A percentile compares a stretch with the other conserved stretches of the same genome.
Evolutionary conservation across 305 asterid species (phyloP).

Genomic region (Rubia peregrina): DNA sequence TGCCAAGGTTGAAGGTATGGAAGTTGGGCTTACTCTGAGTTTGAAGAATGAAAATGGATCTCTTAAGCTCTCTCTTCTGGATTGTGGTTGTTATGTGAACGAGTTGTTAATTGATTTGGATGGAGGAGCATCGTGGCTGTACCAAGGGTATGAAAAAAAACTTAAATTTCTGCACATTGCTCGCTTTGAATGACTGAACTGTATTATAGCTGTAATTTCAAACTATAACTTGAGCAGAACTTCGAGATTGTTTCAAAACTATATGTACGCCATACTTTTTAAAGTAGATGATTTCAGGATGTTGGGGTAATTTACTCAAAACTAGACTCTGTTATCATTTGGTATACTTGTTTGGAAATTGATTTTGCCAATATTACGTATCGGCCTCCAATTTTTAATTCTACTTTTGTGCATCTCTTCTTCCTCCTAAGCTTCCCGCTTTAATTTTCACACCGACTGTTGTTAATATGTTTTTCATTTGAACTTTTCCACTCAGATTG

Average conservation of each 20-base stretch:
- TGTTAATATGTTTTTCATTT: background rate
- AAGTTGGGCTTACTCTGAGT: conserved; percentile 53
- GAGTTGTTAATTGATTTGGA: conserved; percentile 60
- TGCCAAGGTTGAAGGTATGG: conserved; percentile 77
- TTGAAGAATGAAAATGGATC: conserved; percentile 57
- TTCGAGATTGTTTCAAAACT: background rate
- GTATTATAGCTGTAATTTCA: background rate
- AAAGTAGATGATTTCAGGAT: background rate
- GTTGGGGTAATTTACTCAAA: background rate
- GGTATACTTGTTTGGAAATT: background rate
- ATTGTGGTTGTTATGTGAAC: conserved; percentile 76
- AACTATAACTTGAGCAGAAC: background rate
- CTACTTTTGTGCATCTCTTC: background rate
- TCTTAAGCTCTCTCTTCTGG: conserved; percentile 55
- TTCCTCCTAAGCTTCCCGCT: background rate
- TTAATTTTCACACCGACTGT: background rate
- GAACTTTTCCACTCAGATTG: conserved; percentile 34
- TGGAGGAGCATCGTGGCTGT: conserved; percentile 98
- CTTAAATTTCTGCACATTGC: conserved; percentile 3
- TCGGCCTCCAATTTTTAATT: background rate
- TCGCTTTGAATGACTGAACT: background rate
- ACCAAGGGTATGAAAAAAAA: conserved; percentile 61
- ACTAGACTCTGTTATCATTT: background rate
- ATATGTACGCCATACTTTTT: too few species aligned
- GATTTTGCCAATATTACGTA: background rate